Percentiles rank a stretch among this genome's conserved stretches.
Evolutionary conservation across 1,139 yeast species (phyloP).

Genomic region (Magnusiomyces tetraspermus): DNA sequence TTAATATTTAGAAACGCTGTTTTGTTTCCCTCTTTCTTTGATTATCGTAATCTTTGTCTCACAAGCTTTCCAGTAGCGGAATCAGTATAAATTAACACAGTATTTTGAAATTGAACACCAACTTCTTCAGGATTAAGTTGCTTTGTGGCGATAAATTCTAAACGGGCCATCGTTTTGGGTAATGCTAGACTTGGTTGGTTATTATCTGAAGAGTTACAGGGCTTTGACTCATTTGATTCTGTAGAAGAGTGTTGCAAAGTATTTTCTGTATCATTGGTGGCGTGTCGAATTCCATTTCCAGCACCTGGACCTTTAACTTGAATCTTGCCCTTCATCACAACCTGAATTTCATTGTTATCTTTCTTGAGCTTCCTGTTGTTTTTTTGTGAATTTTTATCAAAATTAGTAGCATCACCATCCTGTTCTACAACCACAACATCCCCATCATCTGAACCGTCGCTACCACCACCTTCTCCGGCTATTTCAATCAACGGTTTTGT

Average conservation of each 20-base stretch:
- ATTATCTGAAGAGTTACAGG: not conserved
- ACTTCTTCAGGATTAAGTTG: not conserved
- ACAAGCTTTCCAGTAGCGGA: not conserved
- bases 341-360: not conserved
- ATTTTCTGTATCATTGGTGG: not conserved
- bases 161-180: not conserved
- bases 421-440: not conserved
- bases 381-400: not conserved
- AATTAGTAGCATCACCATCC: not conserved
- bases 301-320: not conserved
- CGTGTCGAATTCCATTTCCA: not conserved
- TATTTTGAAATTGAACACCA: not conserved
- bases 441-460: not conserved
- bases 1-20: not conserved
- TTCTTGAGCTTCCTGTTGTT: not conserved
- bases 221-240: not conserved
- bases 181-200: not conserved
- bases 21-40: not conserved
- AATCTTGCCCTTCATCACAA: not conserved
- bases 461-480: not conserved
- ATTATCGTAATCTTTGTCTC: conserved; percentile 1
- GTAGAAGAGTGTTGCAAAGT: not conserved
- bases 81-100: not conserved
- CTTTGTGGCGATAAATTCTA: conserved; percentile 1
- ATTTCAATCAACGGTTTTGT: not conserved